Base-by-base conservation (phyloP, 1,284 basidiomycete genomes). In the Ceratobasidium sp. region DNA sequence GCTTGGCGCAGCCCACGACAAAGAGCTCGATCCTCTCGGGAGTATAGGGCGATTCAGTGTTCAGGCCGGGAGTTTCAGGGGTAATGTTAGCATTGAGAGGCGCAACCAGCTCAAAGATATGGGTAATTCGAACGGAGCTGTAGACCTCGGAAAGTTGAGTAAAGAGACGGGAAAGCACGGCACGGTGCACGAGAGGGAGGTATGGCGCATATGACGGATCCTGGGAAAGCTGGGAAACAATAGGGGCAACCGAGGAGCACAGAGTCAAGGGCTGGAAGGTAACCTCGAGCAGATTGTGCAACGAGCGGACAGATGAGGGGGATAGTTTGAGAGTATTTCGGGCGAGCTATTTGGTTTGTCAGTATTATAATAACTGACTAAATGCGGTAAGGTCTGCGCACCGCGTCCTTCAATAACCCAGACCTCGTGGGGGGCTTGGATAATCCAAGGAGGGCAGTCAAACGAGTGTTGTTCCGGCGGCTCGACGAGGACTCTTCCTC, bases 71-170 rank as follows among this genome's bases (percentile, higher is more conserved):
- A 7, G 68, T 65, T n/a, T 83, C 83, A 15, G 68, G 49, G 2
- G 68, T 52, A 22, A 68, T 50, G 40, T 65, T 57, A 15, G 40
- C 58, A 55, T 86, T 85, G 55, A 96, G 84, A 0, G 94, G 92
- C 20, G 84, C 83, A 72, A 92, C 88, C 72, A 98, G 87, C 35
- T 87, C 83, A 62, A 93, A 84, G 47, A 97, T 82, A 74, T 89
- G 88, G 71, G 81, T 81, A 71, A 96, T 87, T 75, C 90, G 91
- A 82, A 99, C 90, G 10, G 91, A 90, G 56, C 91, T 91, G 81
- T 99, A 98, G 20, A 99, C 92, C 78, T 98, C 92, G 6, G 93
- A 92, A 65, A 98, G 89, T 80, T 97, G 94, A 68, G 90, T 90
- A 74, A 99, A 89, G n/a, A 99, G 86, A 40, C 95, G 91, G 3